phyloP scores from a whole-genome alignment of 2,329 filamentous ascomycete genomes.

The Cryphonectria nitschkei region DNA sequence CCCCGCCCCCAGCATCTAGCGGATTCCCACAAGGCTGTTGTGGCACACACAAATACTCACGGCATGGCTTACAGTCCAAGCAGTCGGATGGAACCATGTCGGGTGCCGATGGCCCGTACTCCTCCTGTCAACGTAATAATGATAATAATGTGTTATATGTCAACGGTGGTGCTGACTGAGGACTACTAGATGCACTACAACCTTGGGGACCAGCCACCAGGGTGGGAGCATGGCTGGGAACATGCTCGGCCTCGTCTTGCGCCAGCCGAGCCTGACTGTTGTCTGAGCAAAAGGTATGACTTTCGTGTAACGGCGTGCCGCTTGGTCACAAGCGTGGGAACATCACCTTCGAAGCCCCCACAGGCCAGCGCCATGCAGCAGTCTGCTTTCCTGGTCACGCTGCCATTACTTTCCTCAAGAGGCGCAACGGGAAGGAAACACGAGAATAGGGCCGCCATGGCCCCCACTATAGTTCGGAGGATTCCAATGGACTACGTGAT shows the following conservation, averaged over 20 bases:
- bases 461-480: neutral
- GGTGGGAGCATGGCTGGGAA: conserved; percentile 2
- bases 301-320: neutral
- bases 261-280: neutral
- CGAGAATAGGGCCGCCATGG: conserved; percentile 6
- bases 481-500: neutral
- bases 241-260: neutral
- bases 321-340: neutral
- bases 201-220: neutral
- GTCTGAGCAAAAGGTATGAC: neutral
- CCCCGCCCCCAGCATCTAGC: neutral
- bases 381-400: neutral
- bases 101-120: neutral
- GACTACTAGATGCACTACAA: neutral
- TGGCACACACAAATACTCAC: neutral
- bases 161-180: neutral
- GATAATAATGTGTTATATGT: neutral
- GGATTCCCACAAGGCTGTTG: conserved; percentile 4
- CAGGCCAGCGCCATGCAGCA: neutral
- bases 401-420: neutral
- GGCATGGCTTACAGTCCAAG: conserved; percentile 2
- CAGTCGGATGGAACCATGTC: conserved; percentile 5
- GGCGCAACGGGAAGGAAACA: neutral
- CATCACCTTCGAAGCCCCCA: neutral
- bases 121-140: neutral